phyloP scores from a whole-genome alignment of 257 asterid genomes.

The Apocynum venetum region DNA sequence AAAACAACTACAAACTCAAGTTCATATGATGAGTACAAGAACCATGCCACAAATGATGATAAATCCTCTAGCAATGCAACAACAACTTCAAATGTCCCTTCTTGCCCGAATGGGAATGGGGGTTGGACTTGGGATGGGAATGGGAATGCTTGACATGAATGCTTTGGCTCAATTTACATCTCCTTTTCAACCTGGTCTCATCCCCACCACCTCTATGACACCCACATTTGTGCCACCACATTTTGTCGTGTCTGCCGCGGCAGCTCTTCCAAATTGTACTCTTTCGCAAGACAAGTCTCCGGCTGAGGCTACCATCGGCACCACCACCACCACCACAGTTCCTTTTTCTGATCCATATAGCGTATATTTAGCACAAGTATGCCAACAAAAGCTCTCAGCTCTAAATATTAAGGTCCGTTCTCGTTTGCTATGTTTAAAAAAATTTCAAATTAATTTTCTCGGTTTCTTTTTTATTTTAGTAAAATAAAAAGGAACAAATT shows the following conservation, averaged over 20 bases:
- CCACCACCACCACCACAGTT: constrained; percentile 1
- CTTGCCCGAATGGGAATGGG: constrained; percentile 59
- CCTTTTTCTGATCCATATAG: constrained; percentile 39
- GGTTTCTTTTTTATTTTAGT: too few relatives aligned
- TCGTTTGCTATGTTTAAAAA: neutral
- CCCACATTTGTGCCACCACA: constrained; percentile 36
- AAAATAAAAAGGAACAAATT: too few relatives aligned
- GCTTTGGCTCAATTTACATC: constrained; percentile 28
- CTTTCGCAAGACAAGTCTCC: constrained; percentile 21
- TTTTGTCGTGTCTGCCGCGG: constrained; percentile 25
- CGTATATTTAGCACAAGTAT: constrained; percentile 54
- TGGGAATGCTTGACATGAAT: constrained; percentile 44
- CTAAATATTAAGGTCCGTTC: neutral
- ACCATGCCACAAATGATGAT: constrained; percentile 43
- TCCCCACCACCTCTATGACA: constrained; percentile 24
- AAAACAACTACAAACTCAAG: constrained; percentile 65
- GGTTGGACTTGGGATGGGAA: constrained; percentile 28
- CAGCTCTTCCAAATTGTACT: constrained; percentile 7
- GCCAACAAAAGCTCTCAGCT: constrained; percentile 5
- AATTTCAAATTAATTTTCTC: neutral
- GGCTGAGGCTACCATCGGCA: neutral
- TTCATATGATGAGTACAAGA: constrained; percentile 50
- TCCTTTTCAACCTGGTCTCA: constrained; percentile 21
- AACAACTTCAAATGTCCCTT: constrained; percentile 59
- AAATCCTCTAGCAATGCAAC: constrained; percentile 57